A percentile compares a stretch with the other conserved stretches of the same genome.
phyloP scores from a whole-genome alignment of 2,329 filamentous ascomycete genomes.

The Pseudocercospora fuligena region DNA sequence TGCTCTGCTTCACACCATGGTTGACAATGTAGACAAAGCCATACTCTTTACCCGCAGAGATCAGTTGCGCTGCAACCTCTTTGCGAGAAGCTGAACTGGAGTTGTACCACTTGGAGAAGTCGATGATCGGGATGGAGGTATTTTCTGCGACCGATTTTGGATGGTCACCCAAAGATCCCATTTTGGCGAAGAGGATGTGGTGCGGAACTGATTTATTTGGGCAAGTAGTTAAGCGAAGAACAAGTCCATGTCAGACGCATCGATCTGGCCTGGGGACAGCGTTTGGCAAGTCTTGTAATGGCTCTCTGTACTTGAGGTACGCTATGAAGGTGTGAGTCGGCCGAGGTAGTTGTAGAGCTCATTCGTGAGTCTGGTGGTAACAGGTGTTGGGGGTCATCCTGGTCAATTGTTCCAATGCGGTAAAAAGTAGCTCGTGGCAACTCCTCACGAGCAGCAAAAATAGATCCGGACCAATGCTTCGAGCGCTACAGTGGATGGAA shows the following conservation, averaged over 20 bases:
- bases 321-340: neutral
- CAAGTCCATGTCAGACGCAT: neutral
- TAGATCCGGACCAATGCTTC: neutral
- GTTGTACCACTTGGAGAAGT: constrained; percentile 29
- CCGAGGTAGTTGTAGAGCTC: neutral
- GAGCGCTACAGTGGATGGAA: neutral
- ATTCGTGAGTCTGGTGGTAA: neutral
- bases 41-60: constrained; percentile 44
- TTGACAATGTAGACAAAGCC: constrained; percentile 51
- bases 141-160: neutral
- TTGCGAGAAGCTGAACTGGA: constrained; percentile 4
- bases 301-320: neutral
- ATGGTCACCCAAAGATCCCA: neutral
- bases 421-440: neutral
- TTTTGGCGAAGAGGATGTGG: neutral
- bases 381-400: neutral
- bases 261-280: neutral
- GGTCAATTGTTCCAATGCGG: neutral
- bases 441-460: neutral
- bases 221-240: neutral
- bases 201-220: neutral
- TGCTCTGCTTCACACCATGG: constrained; percentile 42
- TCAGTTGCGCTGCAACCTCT: constrained; percentile 41
- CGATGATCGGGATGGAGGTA: constrained; percentile 28
- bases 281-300: neutral